Base-by-base conservation (phyloP, 1,284 basidiomycete genomes). In the Phlebopus sp. region DNA sequence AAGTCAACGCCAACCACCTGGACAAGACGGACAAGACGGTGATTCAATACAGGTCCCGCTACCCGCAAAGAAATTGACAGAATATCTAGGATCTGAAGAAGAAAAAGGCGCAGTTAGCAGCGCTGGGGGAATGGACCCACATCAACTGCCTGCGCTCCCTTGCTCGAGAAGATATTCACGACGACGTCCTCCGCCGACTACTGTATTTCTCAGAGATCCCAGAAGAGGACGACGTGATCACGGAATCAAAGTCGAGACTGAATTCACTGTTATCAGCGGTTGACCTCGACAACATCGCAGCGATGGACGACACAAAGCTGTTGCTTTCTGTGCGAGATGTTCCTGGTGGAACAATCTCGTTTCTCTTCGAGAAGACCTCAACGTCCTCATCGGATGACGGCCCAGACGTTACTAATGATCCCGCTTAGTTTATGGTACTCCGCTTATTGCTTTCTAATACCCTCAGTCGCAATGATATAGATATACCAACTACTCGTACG, bases 71-170 rank as follows among this genome's bases (percentile, higher is more conserved):
- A 17, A 48, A 9, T 42, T 38, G 32, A 50, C 50, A 51, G 40
- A 32, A 15, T 23, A 34, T 46, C 17, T 54, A 92, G 89, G 82
- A 85, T 53, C 64, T 82, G 46, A 76, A 78, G 57, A 88, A 84
- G 61, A 88, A 88, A 70, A 84, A 83, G 55, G 78, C 76, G 3
- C 90, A 82, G 51, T 79, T 98, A 11, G 88, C 90, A 2, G 80
- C 90, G 1, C 75, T 98, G 30, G 86, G 85, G 47, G 82, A 90
- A 59, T 98, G 94, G 94, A 85, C 78, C 14, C 95, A 98, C 62
- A 82, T 94, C 62, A 85, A 87, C 57, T 86, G 84, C 56, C 68
- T 92, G 14, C 70, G 67, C 40, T 55, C 67, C 11, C 66, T 69
- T 14, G 71, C 76, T 3, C 60, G 59, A 35, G 70, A 77, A 13